Evolutionary conservation across 2,329 filamentous ascomycete genomes (phyloP).

Genomic region (Nemania diffusa): DNA sequence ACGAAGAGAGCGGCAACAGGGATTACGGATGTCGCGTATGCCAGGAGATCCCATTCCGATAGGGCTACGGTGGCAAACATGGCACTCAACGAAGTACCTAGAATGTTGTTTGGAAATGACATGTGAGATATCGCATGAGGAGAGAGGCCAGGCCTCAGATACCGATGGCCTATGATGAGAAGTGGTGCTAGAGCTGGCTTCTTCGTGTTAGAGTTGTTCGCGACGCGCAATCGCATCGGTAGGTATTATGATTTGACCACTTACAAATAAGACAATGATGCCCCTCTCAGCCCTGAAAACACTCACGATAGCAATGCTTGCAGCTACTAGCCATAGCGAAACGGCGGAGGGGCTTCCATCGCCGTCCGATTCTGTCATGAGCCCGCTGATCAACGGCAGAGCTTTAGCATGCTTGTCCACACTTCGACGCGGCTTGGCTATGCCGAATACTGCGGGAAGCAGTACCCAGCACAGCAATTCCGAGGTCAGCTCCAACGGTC

Average conservation of each 20-base stretch:
- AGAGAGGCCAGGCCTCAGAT: constrained; percentile 31
- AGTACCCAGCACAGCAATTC: constrained; percentile 50
- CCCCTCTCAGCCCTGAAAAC: constrained; percentile 41
- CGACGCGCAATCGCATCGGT: neutral
- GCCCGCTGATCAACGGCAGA: constrained; percentile 8
- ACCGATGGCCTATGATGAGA: constrained; percentile 43
- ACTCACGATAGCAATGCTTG: constrained; percentile 36
- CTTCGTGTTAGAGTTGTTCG: constrained; percentile 11
- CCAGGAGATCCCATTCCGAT: constrained; percentile 44
- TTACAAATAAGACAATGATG: constrained; percentile 32
- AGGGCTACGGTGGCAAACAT: constrained; percentile 43
- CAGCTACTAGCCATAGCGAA: constrained; percentile 37
- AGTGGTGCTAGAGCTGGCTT: constrained; percentile 50
- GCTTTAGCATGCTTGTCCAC: neutral
- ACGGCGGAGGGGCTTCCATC: neutral
- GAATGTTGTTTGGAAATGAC: constrained; percentile 36
- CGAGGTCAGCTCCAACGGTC: constrained; percentile 47
- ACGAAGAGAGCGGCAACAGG: constrained; percentile 46
- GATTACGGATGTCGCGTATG: constrained; percentile 43
- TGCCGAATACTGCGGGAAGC: constrained; percentile 42
- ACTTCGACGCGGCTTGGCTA: constrained; percentile 17
- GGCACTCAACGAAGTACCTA: constrained; percentile 42
- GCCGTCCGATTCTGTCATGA: neutral
- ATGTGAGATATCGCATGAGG: constrained; percentile 18
- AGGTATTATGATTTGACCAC: constrained; percentile 4